Evolutionary conservation across 2,329 filamentous ascomycete genomes (phyloP).

Genomic region (Claviceps digitariae): DNA sequence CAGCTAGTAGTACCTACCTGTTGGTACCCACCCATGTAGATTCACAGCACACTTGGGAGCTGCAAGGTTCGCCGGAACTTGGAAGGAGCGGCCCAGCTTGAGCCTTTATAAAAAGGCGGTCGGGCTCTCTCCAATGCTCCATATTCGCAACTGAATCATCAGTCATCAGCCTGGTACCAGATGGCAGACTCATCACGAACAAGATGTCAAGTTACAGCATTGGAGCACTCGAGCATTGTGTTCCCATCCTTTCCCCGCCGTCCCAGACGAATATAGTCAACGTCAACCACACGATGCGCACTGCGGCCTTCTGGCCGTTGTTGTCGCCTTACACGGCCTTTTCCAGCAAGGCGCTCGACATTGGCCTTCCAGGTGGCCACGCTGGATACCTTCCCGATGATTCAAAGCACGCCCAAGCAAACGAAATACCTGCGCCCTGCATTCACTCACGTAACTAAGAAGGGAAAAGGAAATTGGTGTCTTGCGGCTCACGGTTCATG

Average conservation of each 20-base stretch:
- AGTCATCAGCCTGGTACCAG: neutral
- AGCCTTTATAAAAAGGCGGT: constrained; percentile 6
- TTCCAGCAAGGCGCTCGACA: neutral
- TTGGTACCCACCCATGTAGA: too few relatives aligned
- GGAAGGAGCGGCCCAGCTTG: constrained; percentile 2
- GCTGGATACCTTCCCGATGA: neutral
- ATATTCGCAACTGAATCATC: neutral
- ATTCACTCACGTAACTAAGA: too few relatives aligned
- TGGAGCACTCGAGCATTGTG: neutral
- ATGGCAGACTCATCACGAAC: neutral
- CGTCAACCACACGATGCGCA: neutral
- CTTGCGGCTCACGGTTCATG: neutral
- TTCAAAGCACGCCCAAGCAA: neutral
- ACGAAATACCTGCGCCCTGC: neutral
- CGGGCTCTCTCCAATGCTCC: neutral
- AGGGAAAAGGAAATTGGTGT: neutral
- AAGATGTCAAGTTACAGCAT: neutral
- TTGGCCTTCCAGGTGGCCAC: neutral
- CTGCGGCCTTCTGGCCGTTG: neutral
- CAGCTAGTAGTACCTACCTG: neutral
- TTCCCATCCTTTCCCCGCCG: neutral
- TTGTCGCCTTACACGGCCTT: neutral
- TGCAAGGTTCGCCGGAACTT: neutral
- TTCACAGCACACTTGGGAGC: too few relatives aligned
- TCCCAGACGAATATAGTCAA: neutral